Evolutionary conservation across 2,329 filamentous ascomycete species (phyloP), one percentile per base, ranked within the genome.

Genomic region (Verticillium tricorpus): DNA sequence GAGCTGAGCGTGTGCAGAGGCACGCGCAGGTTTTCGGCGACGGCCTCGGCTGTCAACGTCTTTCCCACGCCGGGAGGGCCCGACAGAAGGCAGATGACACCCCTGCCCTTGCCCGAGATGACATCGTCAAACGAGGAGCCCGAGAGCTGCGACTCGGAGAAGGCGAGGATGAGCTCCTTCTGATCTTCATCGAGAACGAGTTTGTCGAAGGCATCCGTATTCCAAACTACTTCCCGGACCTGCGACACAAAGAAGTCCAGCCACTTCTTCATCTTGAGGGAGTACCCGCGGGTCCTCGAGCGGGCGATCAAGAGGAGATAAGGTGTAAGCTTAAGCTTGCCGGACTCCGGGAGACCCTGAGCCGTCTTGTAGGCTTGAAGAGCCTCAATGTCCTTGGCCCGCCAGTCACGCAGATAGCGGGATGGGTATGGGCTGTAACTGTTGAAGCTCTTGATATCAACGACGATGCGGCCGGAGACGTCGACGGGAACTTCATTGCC

Each of bases 81-180:
- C 1, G 75, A 77, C 2, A 84, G 70, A 1, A 83, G 72, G 69
- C 81, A 76, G 64, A 83, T 81, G n/a, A 96, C 85, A 0, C 93
- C 92, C 65, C 77, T 77, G 61, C 74, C 82, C 73, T 84, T 83
- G 56, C 81, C 81, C 25, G 75, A 74, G 68, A 84, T 82, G 61
- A 84, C 74, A 65, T 84, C 81, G 70, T 83, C 81, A 63, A 83
- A 84, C 9, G 66, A 82, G 7, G 66, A 71, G 15, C 75, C 69
- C 37, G 77, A 76, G 52, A 79, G 74, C 69, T 83, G 80, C 5
- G 76, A 77, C 69, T 81, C 74, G 1, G 79, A 80, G 59, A 84
- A 81, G 2, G 80, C 79, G 7, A 79, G 74, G 65, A 84, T 78
- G 11, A 85, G 73, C 45, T 83, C 78, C 69, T 85, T 85, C 60